Conservation (phyloP, 179 eudicot genomes). For the Pouteria campechiana region DNA sequence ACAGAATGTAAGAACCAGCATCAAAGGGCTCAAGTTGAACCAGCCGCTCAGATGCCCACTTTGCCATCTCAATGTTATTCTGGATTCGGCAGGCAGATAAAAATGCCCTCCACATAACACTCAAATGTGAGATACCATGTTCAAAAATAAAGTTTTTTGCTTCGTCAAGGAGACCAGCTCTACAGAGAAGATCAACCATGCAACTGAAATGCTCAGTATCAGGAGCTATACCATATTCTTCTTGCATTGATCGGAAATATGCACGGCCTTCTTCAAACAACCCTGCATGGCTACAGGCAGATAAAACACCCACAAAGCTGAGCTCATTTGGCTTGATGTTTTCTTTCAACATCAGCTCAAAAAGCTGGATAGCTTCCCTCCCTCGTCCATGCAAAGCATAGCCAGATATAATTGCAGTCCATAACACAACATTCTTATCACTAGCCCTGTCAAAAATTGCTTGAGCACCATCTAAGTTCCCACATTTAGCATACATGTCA, state of each 20-base stretch:
- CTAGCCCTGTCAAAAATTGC: constrained; percentile 26
- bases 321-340: constrained; percentile 61
- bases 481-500: constrained; percentile 89
- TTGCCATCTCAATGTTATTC: constrained; percentile 59
- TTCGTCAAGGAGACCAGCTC: constrained; percentile 59
- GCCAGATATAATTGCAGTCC: constrained; percentile 67
- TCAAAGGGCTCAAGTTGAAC: constrained; percentile 58
- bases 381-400: constrained; percentile 66
- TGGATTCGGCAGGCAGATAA: constrained; percentile 74
- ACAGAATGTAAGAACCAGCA: constrained; percentile 48
- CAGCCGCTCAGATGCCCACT: constrained; percentile 52
- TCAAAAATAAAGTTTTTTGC: constrained; percentile 45
- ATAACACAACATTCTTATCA: constrained; percentile 43
- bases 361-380: constrained; percentile 38
- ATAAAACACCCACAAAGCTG: constrained; percentile 53
- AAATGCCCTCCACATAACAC: constrained; percentile 70
- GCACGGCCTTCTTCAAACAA: constrained; percentile 56
- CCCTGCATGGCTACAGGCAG: constrained; percentile 75
- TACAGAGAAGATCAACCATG: constrained; percentile 84
- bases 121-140: constrained; percentile 38
- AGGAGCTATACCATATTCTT: constrained; percentile 39
- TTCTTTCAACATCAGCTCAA: constrained; percentile 46
- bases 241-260: constrained; percentile 54
- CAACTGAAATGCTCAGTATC: constrained; percentile 63
- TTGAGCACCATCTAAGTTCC: constrained; percentile 49